These are phyloP conservation scores for Pythium dissimile DNA, from an alignment of 352 stramenopile genomes.

Conservation along the genomic window DNA sequence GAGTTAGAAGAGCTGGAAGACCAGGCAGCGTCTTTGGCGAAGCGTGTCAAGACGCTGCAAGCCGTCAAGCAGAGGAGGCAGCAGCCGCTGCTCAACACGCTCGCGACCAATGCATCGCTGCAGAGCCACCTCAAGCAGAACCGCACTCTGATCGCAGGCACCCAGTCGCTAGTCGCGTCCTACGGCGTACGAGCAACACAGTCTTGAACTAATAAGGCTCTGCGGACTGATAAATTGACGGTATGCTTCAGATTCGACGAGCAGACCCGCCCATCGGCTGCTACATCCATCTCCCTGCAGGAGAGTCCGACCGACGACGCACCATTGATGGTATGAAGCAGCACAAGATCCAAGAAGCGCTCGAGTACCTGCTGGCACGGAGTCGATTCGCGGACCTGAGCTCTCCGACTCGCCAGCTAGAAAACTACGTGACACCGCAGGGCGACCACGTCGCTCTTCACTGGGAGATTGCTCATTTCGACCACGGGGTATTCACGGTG, in stretches of 20 bases:
- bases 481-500: not conserved
- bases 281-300: slow-evolving; percentile 2
- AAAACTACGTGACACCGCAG: slow-evolving; percentile 1
- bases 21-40: not conserved
- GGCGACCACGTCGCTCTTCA: not conserved
- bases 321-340: not conserved
- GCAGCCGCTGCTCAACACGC: not conserved
- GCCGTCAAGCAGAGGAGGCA: not conserved
- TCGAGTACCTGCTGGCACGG: slow-evolving; percentile 4
- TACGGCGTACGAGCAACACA: not conserved
- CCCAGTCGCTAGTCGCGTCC: not conserved
- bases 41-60: not conserved
- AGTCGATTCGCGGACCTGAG: not conserved
- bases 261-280: not conserved
- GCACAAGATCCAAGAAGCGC: slow-evolving; percentile 1
- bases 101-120: not conserved
- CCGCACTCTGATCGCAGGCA: not conserved
- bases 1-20: not conserved
- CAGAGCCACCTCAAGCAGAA: not conserved
- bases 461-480: not conserved
- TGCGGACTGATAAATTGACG: not conserved
- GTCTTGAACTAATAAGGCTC: not conserved
- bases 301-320: not conserved
- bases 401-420: not conserved
- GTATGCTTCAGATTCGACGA: not conserved